Evolutionary conservation across 2,329 filamentous ascomycete species (phyloP).

Genomic region (Lachnum nothofagi): DNA sequence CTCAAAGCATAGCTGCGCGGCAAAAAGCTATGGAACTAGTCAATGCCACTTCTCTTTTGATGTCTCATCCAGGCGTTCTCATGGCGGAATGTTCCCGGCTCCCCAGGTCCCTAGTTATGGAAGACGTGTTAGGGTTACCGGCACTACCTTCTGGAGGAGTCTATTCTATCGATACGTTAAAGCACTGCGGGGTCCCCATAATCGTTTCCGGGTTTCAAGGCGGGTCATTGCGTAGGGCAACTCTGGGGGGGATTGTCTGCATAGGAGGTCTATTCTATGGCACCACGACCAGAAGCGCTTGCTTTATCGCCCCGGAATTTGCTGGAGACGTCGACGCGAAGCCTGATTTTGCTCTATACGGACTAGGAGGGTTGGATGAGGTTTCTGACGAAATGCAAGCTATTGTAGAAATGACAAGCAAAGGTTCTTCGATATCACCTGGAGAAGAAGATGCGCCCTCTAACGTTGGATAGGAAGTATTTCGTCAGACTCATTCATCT

Average conservation of each 20-base stretch:
- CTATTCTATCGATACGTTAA: constrained; percentile 10
- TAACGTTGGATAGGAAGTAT: not conserved
- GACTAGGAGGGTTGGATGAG: not conserved
- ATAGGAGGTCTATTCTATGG: not conserved
- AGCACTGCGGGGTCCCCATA: constrained; percentile 10
- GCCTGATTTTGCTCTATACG: not conserved
- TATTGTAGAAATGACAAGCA: not conserved
- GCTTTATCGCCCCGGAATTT: not conserved
- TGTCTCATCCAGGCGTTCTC: constrained; percentile 6
- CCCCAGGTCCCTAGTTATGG: constrained; percentile 6
- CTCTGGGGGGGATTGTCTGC: constrained; percentile 2
- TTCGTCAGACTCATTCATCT: not conserved
- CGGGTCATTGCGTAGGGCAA: constrained; percentile 4
- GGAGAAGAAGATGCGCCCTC: not conserved
- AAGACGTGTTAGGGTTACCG: constrained; percentile 3
- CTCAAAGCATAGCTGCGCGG: constrained; percentile 10
- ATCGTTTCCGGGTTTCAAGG: constrained; percentile 6
- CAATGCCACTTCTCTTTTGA: constrained; percentile 8
- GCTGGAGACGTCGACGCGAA: not conserved
- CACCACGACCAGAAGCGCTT: not conserved
- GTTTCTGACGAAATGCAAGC: not conserved
- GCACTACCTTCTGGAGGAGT: constrained; percentile 10
- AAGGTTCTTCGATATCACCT: not conserved
- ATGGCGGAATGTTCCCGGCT: constrained; percentile 12
- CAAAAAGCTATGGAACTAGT: constrained; percentile 16